Evolutionary conservation across 495 filamentous ascomycete genomes (phyloP), one percentile per base, ranked within the genome.

Genomic region (Cenococcum geophilum): DNA sequence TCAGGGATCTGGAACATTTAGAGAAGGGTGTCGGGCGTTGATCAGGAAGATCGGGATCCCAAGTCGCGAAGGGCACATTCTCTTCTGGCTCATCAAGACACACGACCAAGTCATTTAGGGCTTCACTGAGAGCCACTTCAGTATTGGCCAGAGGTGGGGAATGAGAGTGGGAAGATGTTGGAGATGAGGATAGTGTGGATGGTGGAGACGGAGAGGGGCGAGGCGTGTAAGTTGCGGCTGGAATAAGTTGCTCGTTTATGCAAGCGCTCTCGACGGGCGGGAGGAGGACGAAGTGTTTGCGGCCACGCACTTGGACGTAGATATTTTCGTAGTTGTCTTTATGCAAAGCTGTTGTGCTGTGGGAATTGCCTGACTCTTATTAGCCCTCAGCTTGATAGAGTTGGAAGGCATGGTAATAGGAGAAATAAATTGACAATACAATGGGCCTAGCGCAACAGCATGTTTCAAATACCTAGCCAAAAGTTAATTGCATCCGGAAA

Each of bases 291-390:
- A 92, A 91, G 62, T 83, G 78, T 68, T 92, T 92, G 18, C 70
- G 69, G 0, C 88, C 88, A 8, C 81, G 70, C 37, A 91, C 72
- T 62, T 89, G 86, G 5, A 86, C 83, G 73, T 90, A 92, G 1
- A 92, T 76, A 72, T 91, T 92, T 71, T 92, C 87, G 70, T 91
- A 91, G 71, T 84, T 83, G 74, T 92, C 88, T 63, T 83, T 85
- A 73, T 92, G 88, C 58, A 91, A 71, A 1, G 86, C 80, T 0
- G 88, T 89, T 0, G 77, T 74, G 49, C 83, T 86, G 14, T 70
- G 70, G 16, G 78, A 80, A 73, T 85, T 86, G 47, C 88, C 59
- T 55, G 16, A 4, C 18, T 16, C 11, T 16, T 14, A 14, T 45
- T 45, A 45, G 40, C 12, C 6, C 6, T 32, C 27, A 2, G 2